Conservation (phyloP, 2,329 filamentous ascomycete species). For the Colletotrichum incanum region DNA sequence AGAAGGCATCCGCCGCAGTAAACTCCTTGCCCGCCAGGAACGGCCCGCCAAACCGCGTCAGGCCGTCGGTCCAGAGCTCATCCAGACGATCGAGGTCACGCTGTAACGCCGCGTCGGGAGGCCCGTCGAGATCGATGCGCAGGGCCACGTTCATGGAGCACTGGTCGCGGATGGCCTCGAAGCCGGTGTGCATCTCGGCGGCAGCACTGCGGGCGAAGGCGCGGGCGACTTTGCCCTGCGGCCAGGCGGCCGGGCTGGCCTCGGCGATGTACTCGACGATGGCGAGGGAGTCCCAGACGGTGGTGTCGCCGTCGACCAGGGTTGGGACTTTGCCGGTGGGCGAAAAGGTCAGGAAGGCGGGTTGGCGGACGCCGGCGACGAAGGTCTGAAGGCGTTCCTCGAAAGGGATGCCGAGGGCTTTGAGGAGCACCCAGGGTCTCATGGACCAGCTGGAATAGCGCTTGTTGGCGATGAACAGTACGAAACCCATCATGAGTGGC, state of each 20-base stretch:
- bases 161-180: constrained; percentile 57
- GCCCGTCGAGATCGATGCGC: constrained; percentile 52
- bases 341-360: constrained; percentile 56
- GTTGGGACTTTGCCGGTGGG: constrained; percentile 61
- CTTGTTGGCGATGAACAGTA: constrained; percentile 61
- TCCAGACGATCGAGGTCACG: constrained; percentile 55
- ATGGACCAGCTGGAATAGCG: constrained; percentile 65
- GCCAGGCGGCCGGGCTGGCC: constrained; percentile 59
- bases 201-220: constrained; percentile 61
- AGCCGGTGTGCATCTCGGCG: constrained; percentile 65
- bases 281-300: constrained; percentile 63
- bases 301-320: constrained; percentile 52
- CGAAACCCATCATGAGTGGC: constrained; percentile 52
- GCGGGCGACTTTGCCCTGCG: constrained; percentile 55
- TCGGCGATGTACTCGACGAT: constrained; percentile 66
- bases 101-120: constrained; percentile 50
- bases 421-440: constrained; percentile 62
- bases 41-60: constrained; percentile 58
- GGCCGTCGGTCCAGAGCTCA: constrained; percentile 56
- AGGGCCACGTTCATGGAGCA: constrained; percentile 61
- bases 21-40: constrained; percentile 58
- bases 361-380: constrained; percentile 50
- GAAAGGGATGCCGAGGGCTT: constrained; percentile 60
- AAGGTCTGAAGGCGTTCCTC: constrained; percentile 57
- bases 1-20: constrained; percentile 59